Conservation (phyloP, 805 yeast genomes). For the Saccharomyces paradoxus region DNA sequence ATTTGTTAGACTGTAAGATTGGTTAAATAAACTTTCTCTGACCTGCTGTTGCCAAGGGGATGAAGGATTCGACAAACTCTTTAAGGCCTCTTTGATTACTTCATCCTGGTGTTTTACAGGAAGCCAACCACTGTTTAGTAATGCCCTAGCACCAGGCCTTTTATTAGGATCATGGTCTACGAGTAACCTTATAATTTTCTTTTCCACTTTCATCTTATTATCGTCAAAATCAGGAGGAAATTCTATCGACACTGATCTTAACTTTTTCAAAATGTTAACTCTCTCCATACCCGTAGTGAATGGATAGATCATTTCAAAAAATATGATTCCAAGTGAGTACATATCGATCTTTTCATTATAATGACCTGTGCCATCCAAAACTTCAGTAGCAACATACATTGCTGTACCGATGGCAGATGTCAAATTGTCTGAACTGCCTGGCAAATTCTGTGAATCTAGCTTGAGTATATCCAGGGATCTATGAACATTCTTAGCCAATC, state of each 20-base stretch:
- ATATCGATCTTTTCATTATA: conserved; percentile 93
- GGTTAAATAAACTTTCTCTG: conserved; percentile 74
- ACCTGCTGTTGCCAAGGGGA: conserved; percentile 95
- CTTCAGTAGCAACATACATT: conserved; percentile 86
- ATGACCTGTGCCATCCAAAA: conserved; percentile 58
- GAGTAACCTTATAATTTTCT: conserved; percentile 55
- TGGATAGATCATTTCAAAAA: conserved; percentile 87
- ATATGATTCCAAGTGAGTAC: conserved; percentile 89
- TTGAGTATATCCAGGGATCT: conserved; percentile 32
- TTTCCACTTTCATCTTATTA: conserved; percentile 47
- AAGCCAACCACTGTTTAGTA: conserved; percentile 71
- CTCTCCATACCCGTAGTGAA: conserved; percentile 93
- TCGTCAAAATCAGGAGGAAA: conserved; percentile 65
- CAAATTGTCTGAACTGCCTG: conserved; percentile 50
- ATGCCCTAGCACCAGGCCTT: conserved; percentile 72
- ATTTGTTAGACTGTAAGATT: conserved; percentile 75
- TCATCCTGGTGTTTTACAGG: conserved; percentile 90
- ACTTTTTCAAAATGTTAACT: conserved; percentile 55
- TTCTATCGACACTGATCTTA: conserved; percentile 50
- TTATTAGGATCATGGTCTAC: conserved; percentile 70
- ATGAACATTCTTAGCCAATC: conserved; percentile 86
- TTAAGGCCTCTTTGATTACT: conserved; percentile 78
- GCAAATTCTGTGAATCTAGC: conserved; percentile 23
- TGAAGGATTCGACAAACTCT: conserved; percentile 77
- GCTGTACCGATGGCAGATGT: conserved; percentile 94